Conservation (phyloP, 495 filamentous ascomycete genomes). For the Talaromyces thailandensis region DNA sequence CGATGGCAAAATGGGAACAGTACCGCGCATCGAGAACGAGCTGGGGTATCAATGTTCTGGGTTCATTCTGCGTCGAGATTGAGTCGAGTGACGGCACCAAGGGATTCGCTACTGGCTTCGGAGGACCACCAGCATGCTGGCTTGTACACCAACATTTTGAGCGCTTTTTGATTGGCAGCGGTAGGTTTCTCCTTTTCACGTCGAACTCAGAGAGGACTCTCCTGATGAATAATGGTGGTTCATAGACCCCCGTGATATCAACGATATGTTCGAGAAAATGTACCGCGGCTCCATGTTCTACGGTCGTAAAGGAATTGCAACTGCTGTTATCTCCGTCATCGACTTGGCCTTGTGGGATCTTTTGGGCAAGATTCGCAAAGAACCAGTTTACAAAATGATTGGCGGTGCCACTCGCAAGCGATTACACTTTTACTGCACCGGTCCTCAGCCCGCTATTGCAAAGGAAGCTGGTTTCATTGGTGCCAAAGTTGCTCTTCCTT, state of each 20-base stretch:
- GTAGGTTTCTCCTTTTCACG: slow-evolving; percentile 18
- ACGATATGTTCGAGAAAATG: slow-evolving; percentile 89
- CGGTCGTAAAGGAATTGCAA: slow-evolving; percentile 80
- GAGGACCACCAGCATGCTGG: slow-evolving; percentile 90
- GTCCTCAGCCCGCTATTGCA: slow-evolving; percentile 69
- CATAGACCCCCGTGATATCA: slow-evolving; percentile 75
- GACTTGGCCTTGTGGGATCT: slow-evolving; percentile 90
- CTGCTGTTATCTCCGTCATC: slow-evolving; percentile 88
- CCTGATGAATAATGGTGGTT: not conserved
- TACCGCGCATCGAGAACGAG: slow-evolving; percentile 81
- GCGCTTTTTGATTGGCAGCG: slow-evolving; percentile 76
- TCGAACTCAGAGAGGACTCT: not conserved
- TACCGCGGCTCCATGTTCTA: slow-evolving; percentile 94
- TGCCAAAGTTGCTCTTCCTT: slow-evolving; percentile 80
- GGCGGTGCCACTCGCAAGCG: slow-evolving; percentile 73
- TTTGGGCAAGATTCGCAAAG: slow-evolving; percentile 77
- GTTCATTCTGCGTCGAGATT: slow-evolving; percentile 89
- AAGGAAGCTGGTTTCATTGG: slow-evolving; percentile 81
- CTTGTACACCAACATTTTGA: slow-evolving; percentile 85
- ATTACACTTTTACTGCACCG: slow-evolving; percentile 89
- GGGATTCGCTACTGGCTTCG: slow-evolving; percentile 89
- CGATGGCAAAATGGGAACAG: slow-evolving; percentile 80
- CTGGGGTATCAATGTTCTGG: slow-evolving; percentile 93
- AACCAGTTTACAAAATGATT: slow-evolving; percentile 92
- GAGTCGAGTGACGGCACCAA: slow-evolving; percentile 82